Evolutionary conservation across 176 grass and related monocot species (phyloP), one percentile per base, ranked within the genome.

Genomic region (Hordeum marinum): DNA sequence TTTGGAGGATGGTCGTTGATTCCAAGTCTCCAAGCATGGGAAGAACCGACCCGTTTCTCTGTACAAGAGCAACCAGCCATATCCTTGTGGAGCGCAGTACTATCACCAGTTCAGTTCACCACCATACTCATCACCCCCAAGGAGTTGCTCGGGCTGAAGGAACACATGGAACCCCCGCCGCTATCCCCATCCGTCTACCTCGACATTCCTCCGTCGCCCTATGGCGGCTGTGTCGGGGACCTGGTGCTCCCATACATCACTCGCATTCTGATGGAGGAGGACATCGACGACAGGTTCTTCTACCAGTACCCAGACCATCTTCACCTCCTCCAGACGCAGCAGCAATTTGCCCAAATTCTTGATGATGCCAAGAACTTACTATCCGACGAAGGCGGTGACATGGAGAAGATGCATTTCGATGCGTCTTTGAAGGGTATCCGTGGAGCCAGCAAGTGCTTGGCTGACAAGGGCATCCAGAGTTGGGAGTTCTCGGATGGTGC

Each of bases 251-350:
- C 73, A 42, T 89, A 83, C 54, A 78, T 91, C 57, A 58, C 57
- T 5, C 34, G 29, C 29, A 81, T 92, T 69, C 75, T 92, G 32
- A 84, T 83, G 90, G 90, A 92, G 60, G 90, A 92, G 2, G 80
- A 89, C n/a, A 72, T 80, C 7, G 90, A 85, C 11, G 78, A 76
- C 23, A 81, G 81, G 5, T 79, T 86, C 14, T 72, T 59, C 29
- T 76, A 69, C 55, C 63, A 78, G 7, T 85, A 73, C 40, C 48
- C 76, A 8, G 71, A 88, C 15, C 54, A 91, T 40, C 82, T 43
- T 17, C 35, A 72, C 14, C 73, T 79, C 63, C 82, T 91, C 26
- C 70, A 80, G 60, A 78, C 41, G 0, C 85, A 88, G 57, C 83
- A 88, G 58, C 77, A 82, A 59, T 91, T 88, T 9, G 12, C 66